A percentile compares a stretch with the other conserved stretches of the same genome.
phyloP scores from a whole-genome alignment of 805 yeast genomes.

The Candida quercuum region DNA sequence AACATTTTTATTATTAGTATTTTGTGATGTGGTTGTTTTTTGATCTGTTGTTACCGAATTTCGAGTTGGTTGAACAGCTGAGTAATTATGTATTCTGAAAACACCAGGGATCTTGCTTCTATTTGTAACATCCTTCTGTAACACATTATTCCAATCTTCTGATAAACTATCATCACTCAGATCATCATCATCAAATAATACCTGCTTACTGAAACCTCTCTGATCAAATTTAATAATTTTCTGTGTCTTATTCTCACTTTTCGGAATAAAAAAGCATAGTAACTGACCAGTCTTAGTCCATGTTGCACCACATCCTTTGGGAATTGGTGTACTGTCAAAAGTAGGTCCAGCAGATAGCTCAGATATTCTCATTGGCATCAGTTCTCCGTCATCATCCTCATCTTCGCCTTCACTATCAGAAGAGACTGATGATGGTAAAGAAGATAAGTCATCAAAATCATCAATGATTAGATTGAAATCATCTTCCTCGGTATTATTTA shows the following conservation, averaged over 20 bases:
- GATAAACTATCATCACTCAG: slow-evolving; percentile 53
- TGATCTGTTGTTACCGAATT: slow-evolving; percentile 15
- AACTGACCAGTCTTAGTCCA: slow-evolving; percentile 80
- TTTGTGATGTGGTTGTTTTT: slow-evolving; percentile 16
- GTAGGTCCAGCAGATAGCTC: slow-evolving; percentile 22
- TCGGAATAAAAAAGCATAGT: slow-evolving; percentile 75
- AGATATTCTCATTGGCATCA: slow-evolving; percentile 13
- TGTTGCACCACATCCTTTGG: slow-evolving; percentile 88
- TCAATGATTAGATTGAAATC: slow-evolving; percentile 30
- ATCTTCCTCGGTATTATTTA: slow-evolving; percentile 28
- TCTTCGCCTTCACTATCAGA: slow-evolving; percentile 23
- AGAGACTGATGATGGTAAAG: slow-evolving; percentile 15
- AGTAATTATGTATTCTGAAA: slow-evolving; percentile 20
- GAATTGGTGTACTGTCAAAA: slow-evolving; percentile 82
- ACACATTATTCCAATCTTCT: slow-evolving; percentile 64
- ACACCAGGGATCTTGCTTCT: slow-evolving; percentile 49
- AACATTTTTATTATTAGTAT: slow-evolving; percentile 37
- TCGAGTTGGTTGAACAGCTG: slow-evolving; percentile 2
- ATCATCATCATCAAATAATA: slow-evolving; percentile 19
- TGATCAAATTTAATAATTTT: slow-evolving; percentile 46
- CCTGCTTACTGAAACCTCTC: slow-evolving; percentile 41
- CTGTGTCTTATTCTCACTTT: slow-evolving; percentile 36
- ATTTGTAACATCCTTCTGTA: slow-evolving; percentile 46
- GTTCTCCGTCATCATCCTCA: slow-evolving; percentile 27
- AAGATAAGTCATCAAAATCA: slow-evolving; percentile 27